Evolutionary conservation across 441 rosid genomes (phyloP), one percentile per base, ranked within the genome.

Genomic region (Viola pubescens): DNA sequence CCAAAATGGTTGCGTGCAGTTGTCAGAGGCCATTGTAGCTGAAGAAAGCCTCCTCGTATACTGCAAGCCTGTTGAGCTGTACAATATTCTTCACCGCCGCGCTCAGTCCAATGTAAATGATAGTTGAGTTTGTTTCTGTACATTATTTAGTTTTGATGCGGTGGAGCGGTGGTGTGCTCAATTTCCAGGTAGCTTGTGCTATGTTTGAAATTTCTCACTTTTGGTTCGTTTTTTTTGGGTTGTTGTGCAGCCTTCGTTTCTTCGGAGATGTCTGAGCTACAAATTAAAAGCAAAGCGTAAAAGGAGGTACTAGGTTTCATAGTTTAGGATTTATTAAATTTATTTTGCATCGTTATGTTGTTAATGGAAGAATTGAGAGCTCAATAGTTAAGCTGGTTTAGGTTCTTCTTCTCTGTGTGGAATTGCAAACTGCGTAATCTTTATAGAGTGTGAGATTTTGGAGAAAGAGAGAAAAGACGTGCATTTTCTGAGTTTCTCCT

Each of bases 41-140:
- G 97, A 89, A 56, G 98, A 85, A 74, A 87, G 88, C 66, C 75
- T 87, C 14, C 68, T 79, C 0, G 68, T 76, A 26, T 91, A 86
- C 70, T 91, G 96, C 89, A 88, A 88, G 79, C 96, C 95, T 69
- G 95, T 91, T 7, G 98, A 91, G 53, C 83, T 91, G 59, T 91
- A 88, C 82, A 91, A 91, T 69, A 87, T 86, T 66, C 79, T 91
- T 64, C 94, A 84, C 69, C 83, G 94, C 11, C 94, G 98, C 37
- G 79, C 94, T 55, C 55, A 72, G 44, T 73, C 73, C 73, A 87
- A 80, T 72, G 98, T 86, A 81, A 58, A 67, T 83, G 80, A 54
- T 69, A 9, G 53, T 16, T 45, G 8, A n/a, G 4, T 63, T n/a
- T 45, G 6, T 74, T 54, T 55, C 34, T 53, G 45, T 37, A 48